A percentile compares a stretch with the other conserved stretches of the same genome.
Evolutionary conservation across 495 filamentous ascomycete genomes (phyloP).

Genomic region (Pyrenula aspistea): DNA sequence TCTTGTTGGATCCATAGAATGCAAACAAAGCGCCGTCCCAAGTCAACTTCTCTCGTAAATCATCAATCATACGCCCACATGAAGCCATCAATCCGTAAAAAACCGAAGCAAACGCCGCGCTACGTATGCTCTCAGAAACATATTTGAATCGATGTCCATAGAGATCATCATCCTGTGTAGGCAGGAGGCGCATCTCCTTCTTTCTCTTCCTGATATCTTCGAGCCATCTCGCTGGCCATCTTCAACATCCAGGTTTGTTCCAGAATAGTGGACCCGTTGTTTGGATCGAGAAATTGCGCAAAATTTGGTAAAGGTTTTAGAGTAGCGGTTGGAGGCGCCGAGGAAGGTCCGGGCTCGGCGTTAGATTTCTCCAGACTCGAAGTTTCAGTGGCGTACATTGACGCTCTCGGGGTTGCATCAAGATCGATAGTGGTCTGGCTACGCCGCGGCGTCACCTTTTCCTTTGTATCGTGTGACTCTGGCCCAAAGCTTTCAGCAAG

Average conservation of each 20-base stretch:
- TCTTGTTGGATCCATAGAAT: too few relatives aligned
- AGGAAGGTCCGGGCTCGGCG: conserved; percentile 19
- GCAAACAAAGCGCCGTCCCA: background rate
- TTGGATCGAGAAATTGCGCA: conserved; percentile 17
- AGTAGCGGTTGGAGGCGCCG: conserved; percentile 10
- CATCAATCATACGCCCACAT: background rate
- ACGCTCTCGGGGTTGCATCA: background rate
- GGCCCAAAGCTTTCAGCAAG: background rate
- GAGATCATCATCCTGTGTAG: background rate
- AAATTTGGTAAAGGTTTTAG: conserved; percentile 15
- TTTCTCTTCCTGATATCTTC: conserved; percentile 69
- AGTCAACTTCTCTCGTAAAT: background rate
- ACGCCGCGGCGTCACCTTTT: background rate
- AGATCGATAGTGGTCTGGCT: background rate
- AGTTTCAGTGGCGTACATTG: background rate
- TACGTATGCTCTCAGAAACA: background rate
- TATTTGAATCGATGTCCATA: too few relatives aligned
- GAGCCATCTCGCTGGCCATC: conserved; percentile 81
- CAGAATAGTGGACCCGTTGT: conserved; percentile 41
- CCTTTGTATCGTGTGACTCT: background rate
- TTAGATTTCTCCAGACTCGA: conserved; percentile 11
- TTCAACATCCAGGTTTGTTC: conserved; percentile 84
- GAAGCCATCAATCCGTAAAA: too few relatives aligned
- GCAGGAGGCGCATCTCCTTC: conserved; percentile 17
- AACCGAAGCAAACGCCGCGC: too few relatives aligned